These are phyloP conservation scores for Bigelowiella natans DNA, from an alignment of 78 protist genomes.

Conservation along the genomic window DNA sequence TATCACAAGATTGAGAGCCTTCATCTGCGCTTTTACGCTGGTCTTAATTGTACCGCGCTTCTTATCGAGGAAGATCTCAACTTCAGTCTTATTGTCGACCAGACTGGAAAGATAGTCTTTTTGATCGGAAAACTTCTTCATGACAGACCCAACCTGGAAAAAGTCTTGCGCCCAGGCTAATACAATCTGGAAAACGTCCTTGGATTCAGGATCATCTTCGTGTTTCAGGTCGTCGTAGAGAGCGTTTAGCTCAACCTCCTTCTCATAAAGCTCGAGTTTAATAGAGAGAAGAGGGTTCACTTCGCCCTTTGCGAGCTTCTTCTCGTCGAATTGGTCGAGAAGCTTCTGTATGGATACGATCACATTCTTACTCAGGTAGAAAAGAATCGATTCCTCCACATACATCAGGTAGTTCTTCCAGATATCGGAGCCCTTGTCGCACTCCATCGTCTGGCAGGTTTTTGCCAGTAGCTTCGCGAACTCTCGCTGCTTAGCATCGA, in stretches of 20 bases:
- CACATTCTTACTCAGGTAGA: slow-evolving; percentile 8
- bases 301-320: not conserved
- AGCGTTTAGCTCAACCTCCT: not conserved
- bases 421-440: not conserved
- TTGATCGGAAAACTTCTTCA: not conserved
- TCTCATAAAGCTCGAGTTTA: slow-evolving; percentile 5
- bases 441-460: not conserved
- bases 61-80: not conserved
- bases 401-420: slow-evolving; percentile 54
- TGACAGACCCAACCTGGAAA: not conserved
- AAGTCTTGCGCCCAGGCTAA: not conserved
- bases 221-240: not conserved
- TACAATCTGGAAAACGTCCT: not conserved
- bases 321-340: slow-evolving; percentile 22
- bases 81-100: not conserved
- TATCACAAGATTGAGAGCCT: not conserved
- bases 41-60: not conserved
- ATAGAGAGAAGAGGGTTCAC: slow-evolving; percentile 25
- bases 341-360: slow-evolving; percentile 21
- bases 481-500: not conserved
- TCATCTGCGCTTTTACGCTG: not conserved
- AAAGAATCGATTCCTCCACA: slow-evolving; percentile 28
- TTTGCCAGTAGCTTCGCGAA: not conserved
- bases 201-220: not conserved
- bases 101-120: too few relatives aligned